Evolutionary conservation across 169 alveolate genomes (phyloP).

Genomic region (Plasmodium yoelii): DNA sequence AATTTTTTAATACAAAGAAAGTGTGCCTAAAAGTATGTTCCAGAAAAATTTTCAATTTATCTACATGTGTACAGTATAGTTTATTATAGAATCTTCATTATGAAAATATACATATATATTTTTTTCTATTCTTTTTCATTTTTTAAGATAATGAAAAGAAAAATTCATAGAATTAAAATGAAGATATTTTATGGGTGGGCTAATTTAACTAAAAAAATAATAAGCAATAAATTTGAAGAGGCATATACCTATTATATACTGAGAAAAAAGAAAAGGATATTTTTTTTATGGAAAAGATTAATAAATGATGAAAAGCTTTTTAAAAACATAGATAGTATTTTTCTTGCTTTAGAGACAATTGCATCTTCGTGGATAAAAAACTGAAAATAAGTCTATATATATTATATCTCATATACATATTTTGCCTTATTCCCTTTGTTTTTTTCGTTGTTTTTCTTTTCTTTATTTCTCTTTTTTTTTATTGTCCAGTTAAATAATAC

Average conservation of each 20-base stretch:
- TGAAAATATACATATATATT: slow-evolving; percentile 5
- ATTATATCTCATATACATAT: slow-evolving; percentile 1
- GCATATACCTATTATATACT: slow-evolving; percentile 50
- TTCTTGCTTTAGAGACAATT: slow-evolving; percentile 44
- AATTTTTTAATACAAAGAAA: slow-evolving; percentile 20
- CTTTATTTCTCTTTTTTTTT: background rate
- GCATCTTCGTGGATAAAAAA: slow-evolving; percentile 57
- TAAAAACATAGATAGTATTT: slow-evolving; percentile 50
- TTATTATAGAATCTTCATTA: background rate
- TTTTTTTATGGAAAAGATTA: slow-evolving; percentile 51
- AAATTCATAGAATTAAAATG: slow-evolving; percentile 26
- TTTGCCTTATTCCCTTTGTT: background rate
- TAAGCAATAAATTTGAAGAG: slow-evolving; percentile 37
- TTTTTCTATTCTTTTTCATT: background rate
- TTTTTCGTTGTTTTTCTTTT: background rate
- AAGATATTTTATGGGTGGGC: slow-evolving; percentile 36
- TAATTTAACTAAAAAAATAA: slow-evolving; percentile 6
- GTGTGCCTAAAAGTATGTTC: slow-evolving; percentile 36
- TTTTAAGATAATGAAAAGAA: slow-evolving; percentile 52
- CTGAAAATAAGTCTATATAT: no score
- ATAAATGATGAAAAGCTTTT: slow-evolving; percentile 48
- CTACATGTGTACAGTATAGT: slow-evolving; percentile 6
- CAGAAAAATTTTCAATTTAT: background rate
- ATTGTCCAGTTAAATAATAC: slow-evolving; percentile 74
- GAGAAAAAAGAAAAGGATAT: slow-evolving; percentile 40